A percentile compares a stretch with the other conserved stretches of the same genome.
Evolutionary conservation across 2,329 filamentous ascomycete genomes (phyloP).

Genomic region (Penicillium nordicum): DNA sequence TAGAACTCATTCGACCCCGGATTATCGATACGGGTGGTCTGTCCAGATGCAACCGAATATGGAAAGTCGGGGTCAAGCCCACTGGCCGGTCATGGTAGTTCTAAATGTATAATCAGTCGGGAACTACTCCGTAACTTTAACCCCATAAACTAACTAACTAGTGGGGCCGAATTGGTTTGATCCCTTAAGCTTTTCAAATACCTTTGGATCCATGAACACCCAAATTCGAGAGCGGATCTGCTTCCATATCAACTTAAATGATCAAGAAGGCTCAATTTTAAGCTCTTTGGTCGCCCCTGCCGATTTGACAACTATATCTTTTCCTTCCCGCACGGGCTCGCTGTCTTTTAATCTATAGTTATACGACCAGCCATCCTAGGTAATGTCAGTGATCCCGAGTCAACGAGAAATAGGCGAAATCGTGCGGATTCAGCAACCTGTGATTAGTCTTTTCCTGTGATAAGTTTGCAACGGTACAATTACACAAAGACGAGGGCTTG

Average conservation of each 20-base stretch:
- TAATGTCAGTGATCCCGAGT: conserved; percentile 48
- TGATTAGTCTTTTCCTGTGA: too few relatives aligned
- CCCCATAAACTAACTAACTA: too few relatives aligned
- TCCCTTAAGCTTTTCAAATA: background rate
- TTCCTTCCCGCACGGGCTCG: conserved; percentile 51
- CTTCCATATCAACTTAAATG: conserved; percentile 11
- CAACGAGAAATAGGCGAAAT: too few relatives aligned
- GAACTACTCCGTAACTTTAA: background rate
- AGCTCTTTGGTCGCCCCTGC: conserved; percentile 34
- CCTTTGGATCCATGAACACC: conserved; percentile 13
- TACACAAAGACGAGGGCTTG: too few relatives aligned
- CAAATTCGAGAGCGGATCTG: background rate
- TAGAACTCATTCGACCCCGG: background rate
- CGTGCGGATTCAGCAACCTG: background rate
- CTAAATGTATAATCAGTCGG: background rate
- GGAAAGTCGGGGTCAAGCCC: background rate
- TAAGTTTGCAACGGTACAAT: too few relatives aligned
- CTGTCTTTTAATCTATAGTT: conserved; percentile 52
- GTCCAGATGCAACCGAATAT: background rate
- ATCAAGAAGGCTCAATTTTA: conserved; percentile 26
- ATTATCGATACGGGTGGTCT: background rate
- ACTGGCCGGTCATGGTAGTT: background rate
- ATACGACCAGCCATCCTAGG: conserved; percentile 62
- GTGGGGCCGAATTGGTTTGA: background rate
- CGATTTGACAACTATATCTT: conserved; percentile 54